Evolutionary conservation across 2,329 filamentous ascomycete species (phyloP).

Genomic region (Tolypocladium inflatum): DNA sequence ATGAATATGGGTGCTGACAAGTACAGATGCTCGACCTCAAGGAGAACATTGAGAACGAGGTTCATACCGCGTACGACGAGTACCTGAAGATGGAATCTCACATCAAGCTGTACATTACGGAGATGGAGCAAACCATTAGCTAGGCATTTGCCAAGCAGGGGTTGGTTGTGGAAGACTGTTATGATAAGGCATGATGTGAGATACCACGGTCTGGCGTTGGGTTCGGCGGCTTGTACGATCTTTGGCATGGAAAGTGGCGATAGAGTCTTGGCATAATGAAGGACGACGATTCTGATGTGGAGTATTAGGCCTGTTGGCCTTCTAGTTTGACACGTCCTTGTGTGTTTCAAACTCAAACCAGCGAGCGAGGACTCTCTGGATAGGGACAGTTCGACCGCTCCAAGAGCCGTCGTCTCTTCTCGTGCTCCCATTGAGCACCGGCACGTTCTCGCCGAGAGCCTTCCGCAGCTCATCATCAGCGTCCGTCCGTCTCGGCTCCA

Average conservation of each 20-base stretch:
- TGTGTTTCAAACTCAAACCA: slow-evolving; percentile 47
- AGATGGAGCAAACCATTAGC: slow-evolving; percentile 86
- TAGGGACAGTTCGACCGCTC: slow-evolving; percentile 48
- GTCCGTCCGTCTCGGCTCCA: slow-evolving; percentile 31
- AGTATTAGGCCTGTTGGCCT: no score
- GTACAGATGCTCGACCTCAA: slow-evolving; percentile 93
- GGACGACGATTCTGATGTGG: background rate
- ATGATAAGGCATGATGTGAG: background rate
- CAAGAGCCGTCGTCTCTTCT: slow-evolving; percentile 43
- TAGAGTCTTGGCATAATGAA: background rate
- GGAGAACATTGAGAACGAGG: slow-evolving; percentile 92
- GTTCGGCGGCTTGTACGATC: background rate
- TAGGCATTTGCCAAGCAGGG: slow-evolving; percentile 1
- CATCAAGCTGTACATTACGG: slow-evolving; percentile 93
- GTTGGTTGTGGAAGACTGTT: background rate
- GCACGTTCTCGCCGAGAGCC: slow-evolving; percentile 43
- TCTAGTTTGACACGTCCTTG: background rate
- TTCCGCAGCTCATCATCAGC: slow-evolving; percentile 20
- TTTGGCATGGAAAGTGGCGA: background rate
- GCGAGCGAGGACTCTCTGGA: slow-evolving; percentile 47
- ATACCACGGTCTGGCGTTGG: slow-evolving; percentile 2
- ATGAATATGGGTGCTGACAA: slow-evolving; percentile 8
- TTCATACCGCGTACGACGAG: slow-evolving; percentile 82
- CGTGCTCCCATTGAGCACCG: slow-evolving; percentile 50
- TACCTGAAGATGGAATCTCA: slow-evolving; percentile 97